phyloP scores from a whole-genome alignment of 1,284 basidiomycete species.

The Cryptococcus jaspeensis region DNA sequence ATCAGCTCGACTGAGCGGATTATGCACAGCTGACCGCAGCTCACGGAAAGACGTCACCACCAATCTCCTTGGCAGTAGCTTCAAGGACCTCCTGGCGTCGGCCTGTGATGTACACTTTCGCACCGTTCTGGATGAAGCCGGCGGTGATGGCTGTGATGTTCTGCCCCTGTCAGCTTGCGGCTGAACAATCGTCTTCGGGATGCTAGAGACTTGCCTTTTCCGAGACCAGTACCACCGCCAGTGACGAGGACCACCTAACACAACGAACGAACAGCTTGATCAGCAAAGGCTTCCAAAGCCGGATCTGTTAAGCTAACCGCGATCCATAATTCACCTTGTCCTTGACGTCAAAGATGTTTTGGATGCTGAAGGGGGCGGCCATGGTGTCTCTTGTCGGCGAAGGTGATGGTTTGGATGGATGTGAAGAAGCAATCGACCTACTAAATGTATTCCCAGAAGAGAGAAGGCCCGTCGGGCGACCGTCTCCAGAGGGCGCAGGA shows the following conservation, averaged over 20 bases:
- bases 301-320: background rate
- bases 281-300: background rate
- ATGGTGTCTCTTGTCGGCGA: no score
- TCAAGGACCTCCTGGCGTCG: conserved; percentile 46
- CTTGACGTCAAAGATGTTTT: conserved; percentile 30
- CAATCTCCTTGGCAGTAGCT: conserved; percentile 40
- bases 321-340: conserved; percentile 23
- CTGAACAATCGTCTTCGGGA: no score
- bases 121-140: conserved; percentile 48
- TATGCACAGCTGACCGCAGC: background rate
- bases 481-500: no score
- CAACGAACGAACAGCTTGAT: background rate
- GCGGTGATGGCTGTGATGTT: conserved; percentile 34
- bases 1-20: background rate
- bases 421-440: no score
- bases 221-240: conserved; percentile 31
- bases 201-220: conserved; percentile 15
- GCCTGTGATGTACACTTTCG: conserved; percentile 51
- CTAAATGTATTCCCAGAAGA: no score
- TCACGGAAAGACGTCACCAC: conserved; percentile 26
- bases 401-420: no score
- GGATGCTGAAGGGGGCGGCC: conserved; percentile 15
- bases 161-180: no score
- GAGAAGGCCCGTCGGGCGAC: no score
- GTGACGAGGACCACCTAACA: conserved; percentile 25